Conservation (phyloP, 805 yeast genomes). For the Candida taoyuanica region DNA sequence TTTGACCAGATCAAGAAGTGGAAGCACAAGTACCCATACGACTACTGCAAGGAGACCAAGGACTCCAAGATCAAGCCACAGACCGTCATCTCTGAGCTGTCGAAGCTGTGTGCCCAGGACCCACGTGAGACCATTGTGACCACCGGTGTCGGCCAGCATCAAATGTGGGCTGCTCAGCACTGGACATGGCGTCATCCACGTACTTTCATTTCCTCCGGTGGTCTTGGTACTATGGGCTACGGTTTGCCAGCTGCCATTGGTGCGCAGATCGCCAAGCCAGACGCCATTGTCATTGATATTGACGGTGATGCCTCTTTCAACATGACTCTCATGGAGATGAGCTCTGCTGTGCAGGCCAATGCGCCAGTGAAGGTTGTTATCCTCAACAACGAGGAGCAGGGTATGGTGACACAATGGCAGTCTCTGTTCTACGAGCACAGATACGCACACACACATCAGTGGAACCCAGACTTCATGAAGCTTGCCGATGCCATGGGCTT, state of each 20-base stretch:
- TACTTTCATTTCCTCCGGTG: slow-evolving; percentile 96
- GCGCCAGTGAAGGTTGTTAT: slow-evolving; percentile 88
- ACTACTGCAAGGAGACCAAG: slow-evolving; percentile 75
- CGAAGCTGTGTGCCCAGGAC: slow-evolving; percentile 59
- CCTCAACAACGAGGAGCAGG: slow-evolving; percentile 97
- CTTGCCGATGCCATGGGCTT: slow-evolving; percentile 93
- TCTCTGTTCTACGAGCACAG: slow-evolving; percentile 94
- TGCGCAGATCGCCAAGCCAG: slow-evolving; percentile 95
- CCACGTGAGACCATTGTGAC: slow-evolving; percentile 80
- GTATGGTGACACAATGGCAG: slow-evolving; percentile 99
- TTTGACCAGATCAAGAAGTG: slow-evolving; percentile 66
- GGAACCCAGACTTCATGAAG: slow-evolving; percentile 89
- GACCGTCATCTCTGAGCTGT: slow-evolving; percentile 76
- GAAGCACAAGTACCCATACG: slow-evolving; percentile 84
- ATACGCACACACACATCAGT: slow-evolving; percentile 96
- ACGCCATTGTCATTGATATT: slow-evolving; percentile 90
- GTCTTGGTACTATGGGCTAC: slow-evolving; percentile 97
- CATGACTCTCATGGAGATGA: slow-evolving; percentile 92
- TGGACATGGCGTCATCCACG: slow-evolving; percentile 93
- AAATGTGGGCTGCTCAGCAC: slow-evolving; percentile 99
- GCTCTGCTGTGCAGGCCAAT: slow-evolving; percentile 90
- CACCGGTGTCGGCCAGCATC: slow-evolving; percentile 99
- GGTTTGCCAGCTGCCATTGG: slow-evolving; percentile 98
- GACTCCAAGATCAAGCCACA: slow-evolving; percentile 87
- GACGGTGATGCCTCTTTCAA: slow-evolving; percentile 99